Conservation (phyloP, 169 alveolate genomes). For the Plasmodium chabaudi region DNA sequence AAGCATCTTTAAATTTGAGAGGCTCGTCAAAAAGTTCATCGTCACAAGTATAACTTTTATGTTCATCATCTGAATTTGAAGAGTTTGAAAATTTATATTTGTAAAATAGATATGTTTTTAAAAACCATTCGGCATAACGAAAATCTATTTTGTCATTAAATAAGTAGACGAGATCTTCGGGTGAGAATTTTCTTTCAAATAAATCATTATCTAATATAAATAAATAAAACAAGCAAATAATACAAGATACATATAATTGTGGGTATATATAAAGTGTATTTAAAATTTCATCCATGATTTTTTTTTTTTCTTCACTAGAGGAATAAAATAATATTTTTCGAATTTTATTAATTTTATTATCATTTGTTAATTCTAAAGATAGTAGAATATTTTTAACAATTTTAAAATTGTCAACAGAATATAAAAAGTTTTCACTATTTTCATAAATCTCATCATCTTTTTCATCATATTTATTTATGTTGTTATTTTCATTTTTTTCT, state of each 20-base stretch:
- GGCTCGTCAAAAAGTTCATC: too few relatives aligned
- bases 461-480: neutral
- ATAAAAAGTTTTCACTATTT: neutral
- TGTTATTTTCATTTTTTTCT: neutral
- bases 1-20: too few relatives aligned
- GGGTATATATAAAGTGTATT: conserved; percentile 52
- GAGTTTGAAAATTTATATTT: conserved; percentile 40
- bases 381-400: conserved; percentile 37
- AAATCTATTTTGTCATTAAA: conserved; percentile 54
- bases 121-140: conserved; percentile 67
- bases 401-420: neutral
- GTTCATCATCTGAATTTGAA: neutral
- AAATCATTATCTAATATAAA: conserved; percentile 54
- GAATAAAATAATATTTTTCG: conserved; percentile 40
- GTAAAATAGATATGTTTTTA: conserved; percentile 46
- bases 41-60: too few relatives aligned
- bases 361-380: conserved; percentile 51
- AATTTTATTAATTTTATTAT: conserved; percentile 36
- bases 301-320: conserved; percentile 40
- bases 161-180: conserved; percentile 26
- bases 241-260: conserved; percentile 46
- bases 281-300: conserved; percentile 38
- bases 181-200: conserved; percentile 23
- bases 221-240: conserved; percentile 28
- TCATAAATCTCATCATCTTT: neutral